phyloP scores from a whole-genome alignment of 371 early-diverging fungal genomes.

The Parasitella parasitica region DNA sequence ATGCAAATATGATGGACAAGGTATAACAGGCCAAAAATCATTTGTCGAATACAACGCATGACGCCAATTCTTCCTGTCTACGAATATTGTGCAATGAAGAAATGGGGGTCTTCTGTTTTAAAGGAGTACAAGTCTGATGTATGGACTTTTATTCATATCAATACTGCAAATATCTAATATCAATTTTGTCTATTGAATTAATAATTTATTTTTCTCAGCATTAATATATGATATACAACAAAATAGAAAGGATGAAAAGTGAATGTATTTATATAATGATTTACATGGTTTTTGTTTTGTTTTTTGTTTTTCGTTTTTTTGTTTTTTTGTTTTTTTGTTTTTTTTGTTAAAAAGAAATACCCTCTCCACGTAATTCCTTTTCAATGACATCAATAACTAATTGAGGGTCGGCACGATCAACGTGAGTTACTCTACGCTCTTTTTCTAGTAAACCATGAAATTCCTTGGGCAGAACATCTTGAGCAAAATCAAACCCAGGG shows the following conservation, averaged over 20 bases:
- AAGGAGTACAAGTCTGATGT: no score
- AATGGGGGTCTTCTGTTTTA: no score
- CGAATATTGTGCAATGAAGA: no score
- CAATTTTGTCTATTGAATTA: no score
- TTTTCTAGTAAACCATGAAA: slow-evolving; percentile 72
- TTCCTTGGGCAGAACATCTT: slow-evolving; percentile 67
- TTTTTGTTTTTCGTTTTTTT: no score
- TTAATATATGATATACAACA: not conserved
- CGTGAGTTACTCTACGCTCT: slow-evolving; percentile 61
- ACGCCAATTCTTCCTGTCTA: no score
- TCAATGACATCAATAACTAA: slow-evolving; percentile 63
- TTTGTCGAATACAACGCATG: no score
- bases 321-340: no score
- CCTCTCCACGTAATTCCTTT: slow-evolving; percentile 52
- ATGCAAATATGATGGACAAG: no score
- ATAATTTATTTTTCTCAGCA: not conserved
- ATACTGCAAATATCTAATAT: not conserved
- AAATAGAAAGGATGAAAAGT: not conserved
- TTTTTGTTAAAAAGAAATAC: slow-evolving; percentile 34
- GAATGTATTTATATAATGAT: not conserved
- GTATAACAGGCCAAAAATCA: no score
- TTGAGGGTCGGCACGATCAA: slow-evolving; percentile 59
- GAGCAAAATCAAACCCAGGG: slow-evolving; percentile 59
- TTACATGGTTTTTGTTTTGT: not conserved
- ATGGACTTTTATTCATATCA: not conserved